A percentile compares a stretch with the other conserved stretches of the same genome.
phyloP scores from a whole-genome alignment of 768 basidiomycete species.

The Chalciporus chontae region DNA sequence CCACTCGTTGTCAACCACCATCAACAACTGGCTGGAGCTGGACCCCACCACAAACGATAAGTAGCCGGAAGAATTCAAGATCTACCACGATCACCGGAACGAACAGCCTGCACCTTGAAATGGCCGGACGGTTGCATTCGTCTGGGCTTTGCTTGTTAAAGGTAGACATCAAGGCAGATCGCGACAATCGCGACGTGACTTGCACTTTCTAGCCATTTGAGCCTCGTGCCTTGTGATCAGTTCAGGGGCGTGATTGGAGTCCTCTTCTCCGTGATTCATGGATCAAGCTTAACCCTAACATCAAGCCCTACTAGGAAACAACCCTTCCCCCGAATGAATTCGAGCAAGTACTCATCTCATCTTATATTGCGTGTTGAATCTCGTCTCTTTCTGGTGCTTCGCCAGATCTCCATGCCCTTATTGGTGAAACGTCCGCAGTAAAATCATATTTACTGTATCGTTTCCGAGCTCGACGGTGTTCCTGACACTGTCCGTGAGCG shows the following conservation, averaged over 20 bases:
- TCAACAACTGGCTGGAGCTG: neutral
- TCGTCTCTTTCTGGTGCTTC: neutral
- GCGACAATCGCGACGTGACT: slow-evolving; percentile 1
- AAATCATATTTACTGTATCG: neutral
- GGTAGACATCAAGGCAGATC: slow-evolving; percentile 1
- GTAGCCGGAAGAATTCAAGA: slow-evolving; percentile 14
- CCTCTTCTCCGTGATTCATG: neutral
- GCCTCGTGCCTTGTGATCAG: slow-evolving; percentile 10
- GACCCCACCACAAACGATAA: neutral
- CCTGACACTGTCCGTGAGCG: neutral
- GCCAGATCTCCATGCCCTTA: neutral
- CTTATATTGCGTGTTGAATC: neutral
- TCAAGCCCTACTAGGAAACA: neutral
- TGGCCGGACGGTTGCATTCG: neutral
- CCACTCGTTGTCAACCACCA: slow-evolving; percentile 9
- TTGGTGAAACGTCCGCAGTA: neutral
- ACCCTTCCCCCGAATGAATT: neutral
- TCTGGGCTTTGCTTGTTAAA: slow-evolving; percentile 1
- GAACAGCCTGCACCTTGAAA: neutral
- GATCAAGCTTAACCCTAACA: slow-evolving; percentile 7
- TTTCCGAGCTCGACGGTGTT: slow-evolving; percentile 6
- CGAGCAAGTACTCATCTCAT: neutral
- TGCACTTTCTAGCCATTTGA: slow-evolving; percentile 1
- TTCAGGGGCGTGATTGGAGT: neutral
- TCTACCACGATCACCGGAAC: slow-evolving; percentile 11